phyloP scores from a whole-genome alignment of 2,329 filamentous ascomycete genomes.

The Colletotrichum horii region DNA sequence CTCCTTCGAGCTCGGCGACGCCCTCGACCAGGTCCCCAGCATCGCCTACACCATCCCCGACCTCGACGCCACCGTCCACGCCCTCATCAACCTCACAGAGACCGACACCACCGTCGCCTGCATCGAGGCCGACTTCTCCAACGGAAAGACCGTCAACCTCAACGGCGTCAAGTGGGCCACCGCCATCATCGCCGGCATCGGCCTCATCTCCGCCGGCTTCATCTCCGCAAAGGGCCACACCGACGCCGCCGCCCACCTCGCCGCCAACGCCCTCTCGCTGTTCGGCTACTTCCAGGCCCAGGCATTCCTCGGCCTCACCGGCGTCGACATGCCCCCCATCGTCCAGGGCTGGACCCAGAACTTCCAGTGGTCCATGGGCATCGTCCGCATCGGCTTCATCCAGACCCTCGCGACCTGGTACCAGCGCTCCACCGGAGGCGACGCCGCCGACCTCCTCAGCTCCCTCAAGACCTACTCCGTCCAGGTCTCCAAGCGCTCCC shows the following conservation, averaged over 20 bases:
- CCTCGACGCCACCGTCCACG: constrained; percentile 83
- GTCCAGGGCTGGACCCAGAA: constrained; percentile 95
- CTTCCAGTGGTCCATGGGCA: constrained; percentile 98
- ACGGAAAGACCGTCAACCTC: constrained; percentile 90
- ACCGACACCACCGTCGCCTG: constrained; percentile 75
- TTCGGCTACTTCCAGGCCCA: constrained; percentile 95
- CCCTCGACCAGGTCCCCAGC: constrained; percentile 63
- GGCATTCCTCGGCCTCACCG: constrained; percentile 86
- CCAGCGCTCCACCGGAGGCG: constrained; percentile 89
- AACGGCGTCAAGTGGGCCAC: constrained; percentile 88
- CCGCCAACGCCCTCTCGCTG: constrained; percentile 88
- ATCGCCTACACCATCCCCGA: constrained; percentile 90
- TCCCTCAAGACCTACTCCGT: constrained; percentile 78
- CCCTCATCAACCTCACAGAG: constrained; percentile 77
- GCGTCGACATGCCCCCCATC: constrained; percentile 82
- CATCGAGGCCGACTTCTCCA: constrained; percentile 86
- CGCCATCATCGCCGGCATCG: constrained; percentile 85
- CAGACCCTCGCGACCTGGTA: constrained; percentile 94
- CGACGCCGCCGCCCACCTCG: constrained; percentile 93
- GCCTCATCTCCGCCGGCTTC: constrained; percentile 83
- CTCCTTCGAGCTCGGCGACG: constrained; percentile 34
- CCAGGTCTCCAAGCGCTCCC: constrained; percentile 72
- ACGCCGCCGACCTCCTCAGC: constrained; percentile 78
- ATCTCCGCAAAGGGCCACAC: constrained; percentile 90
- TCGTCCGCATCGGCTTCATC: constrained; percentile 84